Evolutionary conservation across 345 rosid genomes (phyloP).

Genomic region (Aquilaria malaccensis): DNA sequence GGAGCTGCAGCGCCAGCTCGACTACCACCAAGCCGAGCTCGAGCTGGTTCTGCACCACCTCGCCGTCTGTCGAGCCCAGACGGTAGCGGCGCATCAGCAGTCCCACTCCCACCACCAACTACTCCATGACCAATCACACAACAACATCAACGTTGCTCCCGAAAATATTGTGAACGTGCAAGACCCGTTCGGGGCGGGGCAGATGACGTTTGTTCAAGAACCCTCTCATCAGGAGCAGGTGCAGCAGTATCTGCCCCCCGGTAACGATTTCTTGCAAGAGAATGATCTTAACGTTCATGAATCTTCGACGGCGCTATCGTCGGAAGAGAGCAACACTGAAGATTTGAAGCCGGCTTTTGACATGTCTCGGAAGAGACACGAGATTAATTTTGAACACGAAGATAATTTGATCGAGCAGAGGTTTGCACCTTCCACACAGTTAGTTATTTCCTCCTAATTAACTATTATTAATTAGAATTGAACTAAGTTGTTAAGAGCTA

Average conservation of each 20-base stretch:
- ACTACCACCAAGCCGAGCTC: slow-evolving; percentile 57
- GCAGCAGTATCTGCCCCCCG: slow-evolving; percentile 17
- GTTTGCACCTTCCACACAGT: slow-evolving; percentile 46
- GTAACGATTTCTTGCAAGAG: slow-evolving; percentile 19
- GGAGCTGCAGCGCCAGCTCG: slow-evolving; percentile 67
- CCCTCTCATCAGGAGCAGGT: background rate
- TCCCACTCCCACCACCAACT: too few species aligned
- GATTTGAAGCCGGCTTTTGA: slow-evolving; percentile 37
- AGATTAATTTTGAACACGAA: background rate
- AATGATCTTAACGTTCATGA: slow-evolving; percentile 21
- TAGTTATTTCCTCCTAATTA: slow-evolving; percentile 37
- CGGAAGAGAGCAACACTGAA: slow-evolving; percentile 22
- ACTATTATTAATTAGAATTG: too few species aligned
- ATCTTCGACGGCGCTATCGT: slow-evolving; percentile 19
- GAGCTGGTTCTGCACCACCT: slow-evolving; percentile 74
- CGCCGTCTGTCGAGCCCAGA: slow-evolving; percentile 41
- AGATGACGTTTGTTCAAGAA: too few species aligned
- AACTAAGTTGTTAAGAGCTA: too few species aligned
- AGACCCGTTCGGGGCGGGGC: too few species aligned
- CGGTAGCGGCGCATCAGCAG: slow-evolving; percentile 21
- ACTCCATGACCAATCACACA: too few species aligned
- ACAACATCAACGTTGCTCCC: too few species aligned
- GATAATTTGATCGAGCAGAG: slow-evolving; percentile 23
- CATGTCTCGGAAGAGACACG: slow-evolving; percentile 30
- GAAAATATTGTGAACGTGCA: too few species aligned